phyloP scores from a whole-genome alignment of 257 asterid species.

The Cynanchum wilfordii region DNA sequence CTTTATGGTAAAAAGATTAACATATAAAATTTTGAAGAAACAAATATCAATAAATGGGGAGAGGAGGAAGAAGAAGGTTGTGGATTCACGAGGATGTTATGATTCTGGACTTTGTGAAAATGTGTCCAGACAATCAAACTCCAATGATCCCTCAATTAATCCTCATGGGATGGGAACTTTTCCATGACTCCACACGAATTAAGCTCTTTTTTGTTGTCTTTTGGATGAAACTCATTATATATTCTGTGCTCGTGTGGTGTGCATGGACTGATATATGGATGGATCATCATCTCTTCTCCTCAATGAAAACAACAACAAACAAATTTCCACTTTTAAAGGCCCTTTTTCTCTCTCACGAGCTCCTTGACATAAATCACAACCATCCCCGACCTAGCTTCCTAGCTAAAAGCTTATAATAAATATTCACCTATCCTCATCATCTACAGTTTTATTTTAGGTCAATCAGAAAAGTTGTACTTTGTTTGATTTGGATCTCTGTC shows the following conservation, averaged over 20 bases:
- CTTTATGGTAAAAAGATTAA: no score
- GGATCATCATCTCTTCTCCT: no score
- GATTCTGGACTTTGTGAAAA: slow-evolving; percentile 8
- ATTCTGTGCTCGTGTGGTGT: slow-evolving; percentile 83
- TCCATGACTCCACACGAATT: slow-evolving; percentile 1
- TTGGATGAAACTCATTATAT: slow-evolving; percentile 32
- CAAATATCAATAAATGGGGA: no score
- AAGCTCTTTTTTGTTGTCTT: slow-evolving; percentile 13
- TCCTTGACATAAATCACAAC: slow-evolving; percentile 40
- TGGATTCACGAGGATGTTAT: slow-evolving; percentile 25
- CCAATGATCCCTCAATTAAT: background rate
- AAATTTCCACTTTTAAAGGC: no score
- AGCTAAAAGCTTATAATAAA: slow-evolving; percentile 13
- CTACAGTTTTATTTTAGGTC: no score
- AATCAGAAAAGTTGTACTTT: background rate
- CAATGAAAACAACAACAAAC: no score
- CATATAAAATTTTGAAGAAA: no score
- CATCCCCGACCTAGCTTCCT: slow-evolving; percentile 28
- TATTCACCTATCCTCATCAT: no score
- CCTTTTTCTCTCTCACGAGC: no score
- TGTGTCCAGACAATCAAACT: slow-evolving; percentile 5
- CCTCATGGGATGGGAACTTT: background rate
- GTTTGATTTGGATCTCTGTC: background rate
- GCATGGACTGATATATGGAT: no score
- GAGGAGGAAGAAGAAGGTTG: background rate